Evolutionary conservation across 73 alveolate species (phyloP).

Genomic region (Breviolum minutum): DNA sequence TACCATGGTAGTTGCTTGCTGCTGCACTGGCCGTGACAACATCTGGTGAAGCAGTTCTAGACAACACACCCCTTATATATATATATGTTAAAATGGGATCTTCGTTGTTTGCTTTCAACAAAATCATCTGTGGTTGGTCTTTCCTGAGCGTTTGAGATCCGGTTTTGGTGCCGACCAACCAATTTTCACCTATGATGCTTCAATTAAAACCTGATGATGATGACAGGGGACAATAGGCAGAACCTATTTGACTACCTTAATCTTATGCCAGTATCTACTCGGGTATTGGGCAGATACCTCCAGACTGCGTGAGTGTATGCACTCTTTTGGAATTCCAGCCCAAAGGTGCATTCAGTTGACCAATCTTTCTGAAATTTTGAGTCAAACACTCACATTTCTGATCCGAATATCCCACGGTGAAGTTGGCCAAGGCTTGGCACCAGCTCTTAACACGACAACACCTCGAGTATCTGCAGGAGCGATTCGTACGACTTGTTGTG

Average conservation of each 20-base stretch:
- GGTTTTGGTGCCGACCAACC: too few relatives aligned
- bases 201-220: too few relatives aligned
- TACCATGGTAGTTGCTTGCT: constrained; percentile 21
- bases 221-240: too few relatives aligned
- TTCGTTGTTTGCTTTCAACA: too few relatives aligned
- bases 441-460: constrained; percentile 4
- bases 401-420: not conserved
- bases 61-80: too few relatives aligned
- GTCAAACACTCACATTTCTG: not conserved
- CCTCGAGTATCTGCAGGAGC: not conserved
- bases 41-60: too few relatives aligned
- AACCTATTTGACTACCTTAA: too few relatives aligned
- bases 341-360: not conserved
- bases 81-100: too few relatives aligned
- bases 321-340: not conserved
- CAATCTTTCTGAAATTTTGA: not conserved
- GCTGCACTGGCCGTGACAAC: not conserved
- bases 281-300: not conserved
- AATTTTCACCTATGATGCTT: too few relatives aligned
- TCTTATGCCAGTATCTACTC: not conserved
- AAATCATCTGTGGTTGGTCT: too few relatives aligned
- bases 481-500: too few relatives aligned
- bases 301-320: not conserved
- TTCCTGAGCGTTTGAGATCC: too few relatives aligned
- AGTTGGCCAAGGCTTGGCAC: constrained; percentile 16